phyloP scores from a whole-genome alignment of 2,329 filamentous ascomycete genomes.

The Phialophora macrospora region DNA sequence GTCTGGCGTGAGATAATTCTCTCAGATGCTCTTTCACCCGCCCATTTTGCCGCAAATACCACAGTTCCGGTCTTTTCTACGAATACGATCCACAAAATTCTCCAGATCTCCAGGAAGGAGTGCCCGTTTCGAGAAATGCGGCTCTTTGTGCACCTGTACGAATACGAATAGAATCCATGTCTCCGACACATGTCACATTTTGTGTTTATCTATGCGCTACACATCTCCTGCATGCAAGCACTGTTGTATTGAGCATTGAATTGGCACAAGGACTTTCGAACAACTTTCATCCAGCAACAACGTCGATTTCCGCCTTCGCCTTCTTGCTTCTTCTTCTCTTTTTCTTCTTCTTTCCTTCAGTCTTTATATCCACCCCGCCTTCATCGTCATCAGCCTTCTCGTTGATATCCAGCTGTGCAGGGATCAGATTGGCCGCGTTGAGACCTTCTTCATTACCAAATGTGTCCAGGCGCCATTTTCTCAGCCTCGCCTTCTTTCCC shows the following conservation, averaged over 20 bases:
- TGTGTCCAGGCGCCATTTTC: conserved; percentile 79
- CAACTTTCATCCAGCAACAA: conserved; percentile 13
- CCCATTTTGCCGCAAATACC: conserved; percentile 14
- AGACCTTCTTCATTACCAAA: conserved; percentile 65
- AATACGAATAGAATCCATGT: conserved; percentile 1
- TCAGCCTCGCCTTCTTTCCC: conserved; percentile 87
- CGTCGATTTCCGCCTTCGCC: conserved; percentile 22
- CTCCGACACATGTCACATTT: neutral
- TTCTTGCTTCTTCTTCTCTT: conserved; percentile 53
- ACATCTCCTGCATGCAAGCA: neutral
- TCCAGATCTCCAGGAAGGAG: conserved; percentile 6
- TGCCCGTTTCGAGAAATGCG: neutral
- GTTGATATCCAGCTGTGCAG: conserved; percentile 33
- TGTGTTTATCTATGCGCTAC: neutral
- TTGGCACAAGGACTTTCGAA: neutral
- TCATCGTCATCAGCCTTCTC: conserved; percentile 37
- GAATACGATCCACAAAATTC: conserved; percentile 16
- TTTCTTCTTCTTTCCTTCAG: conserved; percentile 51
- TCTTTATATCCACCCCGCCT: conserved; percentile 50
- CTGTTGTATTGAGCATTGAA: neutral
- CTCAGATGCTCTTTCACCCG: conserved; percentile 11
- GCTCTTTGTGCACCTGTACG: conserved; percentile 5
- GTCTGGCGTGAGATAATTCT: conserved; percentile 6
- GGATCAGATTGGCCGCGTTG: conserved; percentile 29
- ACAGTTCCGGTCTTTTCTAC: neutral